These are phyloP conservation scores for Mycena chlorophos DNA, from an alignment of 768 basidiomycete genomes.

Conservation along the genomic window DNA sequence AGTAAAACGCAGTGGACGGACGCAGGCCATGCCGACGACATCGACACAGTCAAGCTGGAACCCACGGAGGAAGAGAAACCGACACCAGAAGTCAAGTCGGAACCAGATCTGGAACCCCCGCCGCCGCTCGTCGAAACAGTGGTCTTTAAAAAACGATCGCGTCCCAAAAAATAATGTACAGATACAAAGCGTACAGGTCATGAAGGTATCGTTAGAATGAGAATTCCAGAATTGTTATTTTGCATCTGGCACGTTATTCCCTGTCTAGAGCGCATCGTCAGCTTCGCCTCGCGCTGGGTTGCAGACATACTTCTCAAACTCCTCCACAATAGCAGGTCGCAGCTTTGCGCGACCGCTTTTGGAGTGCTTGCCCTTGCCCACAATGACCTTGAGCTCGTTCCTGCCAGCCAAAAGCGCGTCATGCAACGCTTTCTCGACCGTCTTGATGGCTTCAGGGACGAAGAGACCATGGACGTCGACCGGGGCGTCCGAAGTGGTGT, in stretches of 20 bases:
- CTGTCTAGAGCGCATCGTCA: slow-evolving; percentile 46
- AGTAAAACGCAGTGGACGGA: slow-evolving; percentile 33
- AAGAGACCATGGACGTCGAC: slow-evolving; percentile 55
- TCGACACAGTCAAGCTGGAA: not conserved
- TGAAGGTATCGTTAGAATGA: slow-evolving; percentile 46
- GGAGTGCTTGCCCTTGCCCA: slow-evolving; percentile 85
- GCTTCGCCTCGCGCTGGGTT: not conserved
- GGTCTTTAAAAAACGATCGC: slow-evolving; percentile 35
- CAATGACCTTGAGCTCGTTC: slow-evolving; percentile 43
- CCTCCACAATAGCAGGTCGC: slow-evolving; percentile 75
- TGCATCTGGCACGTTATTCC: slow-evolving; percentile 71
- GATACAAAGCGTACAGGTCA: not conserved
- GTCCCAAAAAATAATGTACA: slow-evolving; percentile 20
- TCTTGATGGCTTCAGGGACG: slow-evolving; percentile 45
- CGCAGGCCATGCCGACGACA: slow-evolving; percentile 12
- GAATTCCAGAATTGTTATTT: slow-evolving; percentile 69
- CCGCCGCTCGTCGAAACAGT: slow-evolving; percentile 8
- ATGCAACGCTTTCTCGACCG: slow-evolving; percentile 44
- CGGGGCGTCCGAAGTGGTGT: slow-evolving; percentile 29
- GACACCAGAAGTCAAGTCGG: slow-evolving; percentile 7
- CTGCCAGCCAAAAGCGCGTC: slow-evolving; percentile 37
- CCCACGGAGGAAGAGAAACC: not conserved
- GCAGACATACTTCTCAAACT: slow-evolving; percentile 62
- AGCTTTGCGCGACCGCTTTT: slow-evolving; percentile 68
- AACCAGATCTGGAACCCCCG: slow-evolving; percentile 7